Percentiles rank a stretch among this genome's conserved stretches.
These are phyloP conservation scores for Colletotrichum shisoi DNA, from an alignment of 2,329 filamentous ascomycete genomes.

Conservation along the genomic window DNA sequence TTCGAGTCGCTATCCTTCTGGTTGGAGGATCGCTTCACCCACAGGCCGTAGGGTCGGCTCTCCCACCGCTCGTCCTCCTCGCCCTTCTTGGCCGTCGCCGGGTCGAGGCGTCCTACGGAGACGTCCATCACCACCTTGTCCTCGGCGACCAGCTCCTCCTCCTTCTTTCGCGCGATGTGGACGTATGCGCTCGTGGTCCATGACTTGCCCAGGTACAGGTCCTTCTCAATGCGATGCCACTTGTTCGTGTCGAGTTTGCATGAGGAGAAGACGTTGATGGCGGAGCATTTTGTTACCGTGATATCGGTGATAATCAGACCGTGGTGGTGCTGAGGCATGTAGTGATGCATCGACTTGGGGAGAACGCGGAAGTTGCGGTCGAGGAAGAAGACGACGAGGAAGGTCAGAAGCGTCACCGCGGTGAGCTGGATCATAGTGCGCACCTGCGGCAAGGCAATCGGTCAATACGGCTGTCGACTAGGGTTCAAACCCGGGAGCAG, in stretches of 20 bases:
- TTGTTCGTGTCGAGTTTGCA: constrained; percentile 74
- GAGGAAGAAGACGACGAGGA: constrained; percentile 80
- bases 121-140: constrained; percentile 85
- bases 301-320: constrained; percentile 88
- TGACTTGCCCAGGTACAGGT: constrained; percentile 74
- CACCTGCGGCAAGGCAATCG: constrained; percentile 51
- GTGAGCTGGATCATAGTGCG: constrained; percentile 79
- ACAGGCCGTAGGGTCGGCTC: constrained; percentile 76
- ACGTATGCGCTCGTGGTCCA: constrained; percentile 82
- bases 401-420: constrained; percentile 69
- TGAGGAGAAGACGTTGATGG: constrained; percentile 75
- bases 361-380: constrained; percentile 89
- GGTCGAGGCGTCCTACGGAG: constrained; percentile 75
- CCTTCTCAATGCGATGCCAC: constrained; percentile 90
- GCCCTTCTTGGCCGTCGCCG: constrained; percentile 62
- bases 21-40: constrained; percentile 79
- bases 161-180: constrained; percentile 82
- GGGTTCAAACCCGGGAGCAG: neutral
- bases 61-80: constrained; percentile 76
- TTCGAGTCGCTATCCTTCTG: constrained; percentile 78
- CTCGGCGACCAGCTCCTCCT: constrained; percentile 77
- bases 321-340: constrained; percentile 84
- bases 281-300: constrained; percentile 77
- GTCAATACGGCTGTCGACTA: neutral
- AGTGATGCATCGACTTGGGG: constrained; percentile 83